Conservation (phyloP, 2,329 filamentous ascomycete species). For the Bipolaris bicolor region DNA sequence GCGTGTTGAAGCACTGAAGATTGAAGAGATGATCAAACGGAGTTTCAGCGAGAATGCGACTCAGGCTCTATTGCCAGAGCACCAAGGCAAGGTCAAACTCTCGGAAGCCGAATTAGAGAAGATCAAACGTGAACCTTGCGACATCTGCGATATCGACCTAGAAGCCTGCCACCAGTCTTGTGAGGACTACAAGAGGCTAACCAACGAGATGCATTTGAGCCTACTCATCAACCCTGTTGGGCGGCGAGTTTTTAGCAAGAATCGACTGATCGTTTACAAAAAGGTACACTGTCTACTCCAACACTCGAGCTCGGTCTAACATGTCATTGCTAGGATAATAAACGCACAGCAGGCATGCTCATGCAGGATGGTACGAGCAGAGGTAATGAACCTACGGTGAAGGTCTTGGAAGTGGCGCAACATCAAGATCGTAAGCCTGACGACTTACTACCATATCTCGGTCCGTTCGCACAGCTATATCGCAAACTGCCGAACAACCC, state of each 20-base stretch:
- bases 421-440: slow-evolving; percentile 74
- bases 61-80: slow-evolving; percentile 89
- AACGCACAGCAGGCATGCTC: slow-evolving; percentile 81
- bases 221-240: slow-evolving; percentile 82
- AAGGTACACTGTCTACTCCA: slow-evolving; percentile 49
- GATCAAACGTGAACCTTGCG: slow-evolving; percentile 83
- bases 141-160: slow-evolving; percentile 79
- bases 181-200: slow-evolving; percentile 80
- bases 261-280: slow-evolving; percentile 82
- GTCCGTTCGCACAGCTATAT: slow-evolving; percentile 71
- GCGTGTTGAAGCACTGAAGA: slow-evolving; percentile 94
- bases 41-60: slow-evolving; percentile 99
- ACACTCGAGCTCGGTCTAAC: slow-evolving; percentile 22
- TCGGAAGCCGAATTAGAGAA: slow-evolving; percentile 91
- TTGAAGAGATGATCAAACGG: slow-evolving; percentile 99
- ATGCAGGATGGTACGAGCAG: slow-evolving; percentile 75
- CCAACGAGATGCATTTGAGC: slow-evolving; percentile 76
- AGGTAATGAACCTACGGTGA: slow-evolving; percentile 71
- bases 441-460: slow-evolving; percentile 86
- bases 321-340: slow-evolving; percentile 65
- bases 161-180: slow-evolving; percentile 81
- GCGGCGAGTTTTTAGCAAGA: slow-evolving; percentile 75
- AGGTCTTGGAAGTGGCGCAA: slow-evolving; percentile 78
- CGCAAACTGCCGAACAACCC: slow-evolving; percentile 70
- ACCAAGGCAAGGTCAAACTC: slow-evolving; percentile 91